phyloP scores from a whole-genome alignment of 805 yeast genomes.

The Ogataea pignaliae region DNA sequence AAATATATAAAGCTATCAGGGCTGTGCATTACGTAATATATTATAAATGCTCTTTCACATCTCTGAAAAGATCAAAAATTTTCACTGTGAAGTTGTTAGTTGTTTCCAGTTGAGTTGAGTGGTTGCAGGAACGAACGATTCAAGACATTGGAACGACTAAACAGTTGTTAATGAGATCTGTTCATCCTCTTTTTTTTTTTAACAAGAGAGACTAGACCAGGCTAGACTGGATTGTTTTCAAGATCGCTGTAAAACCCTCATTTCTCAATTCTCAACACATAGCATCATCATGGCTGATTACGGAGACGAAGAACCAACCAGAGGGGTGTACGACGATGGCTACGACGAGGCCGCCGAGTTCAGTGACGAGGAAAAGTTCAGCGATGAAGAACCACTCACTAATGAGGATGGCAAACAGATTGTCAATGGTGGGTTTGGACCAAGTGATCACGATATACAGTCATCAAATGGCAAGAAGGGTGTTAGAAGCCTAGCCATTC shows the following conservation, averaged over 20 bases:
- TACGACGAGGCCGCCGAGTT: constrained; percentile 55
- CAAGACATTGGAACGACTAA: too few species aligned
- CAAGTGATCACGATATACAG: constrained; percentile 41
- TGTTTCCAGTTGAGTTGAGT: too few species aligned
- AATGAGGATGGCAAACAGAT: constrained; percentile 72
- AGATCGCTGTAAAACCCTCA: too few species aligned
- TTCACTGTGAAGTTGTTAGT: too few species aligned
- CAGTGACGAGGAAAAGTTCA: constrained; percentile 40
- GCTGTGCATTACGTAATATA: too few species aligned
- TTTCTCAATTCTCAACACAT: not conserved
- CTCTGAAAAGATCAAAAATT: too few species aligned
- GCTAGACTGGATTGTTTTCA: too few species aligned
- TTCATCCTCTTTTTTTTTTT: too few species aligned
- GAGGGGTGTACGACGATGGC: constrained; percentile 70
- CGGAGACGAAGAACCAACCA: constrained; percentile 56
- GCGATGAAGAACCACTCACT: constrained; percentile 42
- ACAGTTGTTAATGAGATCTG: too few species aligned
- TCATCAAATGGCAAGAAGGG: constrained; percentile 34
- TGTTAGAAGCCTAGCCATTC: constrained; percentile 59
- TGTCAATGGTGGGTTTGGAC: constrained; percentile 65
- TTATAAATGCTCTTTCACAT: too few species aligned
- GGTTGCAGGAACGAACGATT: too few species aligned
- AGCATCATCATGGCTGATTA: constrained; percentile 47
- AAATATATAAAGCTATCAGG: too few species aligned
- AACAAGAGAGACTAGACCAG: not conserved